phyloP scores from a whole-genome alignment of 352 stramenopile species.

The Phytophthora pluvialis region DNA sequence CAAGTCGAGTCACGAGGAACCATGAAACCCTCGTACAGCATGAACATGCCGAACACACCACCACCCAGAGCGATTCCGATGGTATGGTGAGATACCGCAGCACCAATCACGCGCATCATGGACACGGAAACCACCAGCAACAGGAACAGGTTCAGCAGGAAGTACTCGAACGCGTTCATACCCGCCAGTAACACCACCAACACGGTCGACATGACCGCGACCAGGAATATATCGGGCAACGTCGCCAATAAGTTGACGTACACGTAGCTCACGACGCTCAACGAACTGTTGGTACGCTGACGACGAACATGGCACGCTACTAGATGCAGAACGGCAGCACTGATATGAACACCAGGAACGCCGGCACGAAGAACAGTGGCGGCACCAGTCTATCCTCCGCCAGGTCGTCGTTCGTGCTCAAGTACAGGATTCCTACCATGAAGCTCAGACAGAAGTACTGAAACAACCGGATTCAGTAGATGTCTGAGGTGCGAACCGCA shows the following conservation, averaged over 20 bases:
- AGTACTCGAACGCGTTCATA: conserved; percentile 56
- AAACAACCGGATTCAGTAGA: too few relatives aligned
- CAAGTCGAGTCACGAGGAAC: too few relatives aligned
- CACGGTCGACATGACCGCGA: conserved; percentile 54
- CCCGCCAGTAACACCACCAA: conserved; percentile 53
- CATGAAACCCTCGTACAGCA: conserved; percentile 41
- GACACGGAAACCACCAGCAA: conserved; percentile 76
- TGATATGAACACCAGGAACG: too few relatives aligned
- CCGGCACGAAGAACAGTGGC: too few relatives aligned
- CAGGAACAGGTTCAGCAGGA: conserved; percentile 69
- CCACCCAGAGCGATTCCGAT: conserved; percentile 77
- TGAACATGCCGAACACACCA: conserved; percentile 82
- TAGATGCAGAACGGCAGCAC: too few relatives aligned
- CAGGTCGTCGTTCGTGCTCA: too few relatives aligned
- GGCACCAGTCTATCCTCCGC: too few relatives aligned
- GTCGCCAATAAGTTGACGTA: conserved; percentile 65
- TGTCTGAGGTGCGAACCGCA: too few relatives aligned
- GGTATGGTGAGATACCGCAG: conserved; percentile 76
- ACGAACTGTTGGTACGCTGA: conserved; percentile 50
- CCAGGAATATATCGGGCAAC: conserved; percentile 63
- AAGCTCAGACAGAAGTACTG: too few relatives aligned
- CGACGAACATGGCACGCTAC: too few relatives aligned
- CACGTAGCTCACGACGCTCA: conserved; percentile 75
- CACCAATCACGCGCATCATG: conserved; percentile 71
- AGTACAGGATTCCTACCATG: too few relatives aligned